Evolutionary conservation across 352 stramenopile species (phyloP), one percentile per base, ranked within the genome.

Genomic region (Blastocystis sp.): DNA sequence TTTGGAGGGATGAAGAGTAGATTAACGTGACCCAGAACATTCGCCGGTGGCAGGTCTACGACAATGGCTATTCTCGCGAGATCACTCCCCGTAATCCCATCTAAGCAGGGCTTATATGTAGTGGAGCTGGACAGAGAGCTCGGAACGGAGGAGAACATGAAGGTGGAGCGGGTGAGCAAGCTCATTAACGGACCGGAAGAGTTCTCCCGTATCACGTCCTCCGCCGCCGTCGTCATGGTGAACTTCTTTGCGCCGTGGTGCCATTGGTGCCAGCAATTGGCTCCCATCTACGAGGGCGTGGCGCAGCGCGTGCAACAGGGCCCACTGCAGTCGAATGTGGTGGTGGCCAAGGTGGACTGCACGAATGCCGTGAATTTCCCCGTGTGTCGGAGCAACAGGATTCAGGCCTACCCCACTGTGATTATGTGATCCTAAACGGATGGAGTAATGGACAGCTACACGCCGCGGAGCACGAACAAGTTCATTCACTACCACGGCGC

Each of bases 241-340:
- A 71, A 84, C 43, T 84, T 84, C 74, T 84, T 84, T 40, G 74
- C 74, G 34, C 74, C 74, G n/a, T 84, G 74, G 74, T 84, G 74
- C 34, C 74, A 84, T 74, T 84, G 74, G 74, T 84, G 74, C 48
- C 62, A 71, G 41, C 40, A 17, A 56, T 45, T 84, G 19, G 74
- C 74, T 69, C 74, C 74, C 28, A 71, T 84, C 59, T 84, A 84
- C 38, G 74, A 84, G 19, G 62, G 59, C 19, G 59, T 84, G 3
- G 74, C 74, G 21, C 74, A 84, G 38, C 59, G 62, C 34, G 21
- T 84, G 14, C 19, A 19, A 14, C n/a, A 84, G 17, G 38, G 74
- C 40, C 52, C 74, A 2, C n/a, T 74, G 10, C 10, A 71, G 17
- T 9, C 45, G 1, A 71, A 71, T 40, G 62, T 84, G 19, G 19